These are phyloP conservation scores for Heliamphora pulchella DNA, from an alignment of 179 eudicot species.

Conservation along the genomic window DNA sequence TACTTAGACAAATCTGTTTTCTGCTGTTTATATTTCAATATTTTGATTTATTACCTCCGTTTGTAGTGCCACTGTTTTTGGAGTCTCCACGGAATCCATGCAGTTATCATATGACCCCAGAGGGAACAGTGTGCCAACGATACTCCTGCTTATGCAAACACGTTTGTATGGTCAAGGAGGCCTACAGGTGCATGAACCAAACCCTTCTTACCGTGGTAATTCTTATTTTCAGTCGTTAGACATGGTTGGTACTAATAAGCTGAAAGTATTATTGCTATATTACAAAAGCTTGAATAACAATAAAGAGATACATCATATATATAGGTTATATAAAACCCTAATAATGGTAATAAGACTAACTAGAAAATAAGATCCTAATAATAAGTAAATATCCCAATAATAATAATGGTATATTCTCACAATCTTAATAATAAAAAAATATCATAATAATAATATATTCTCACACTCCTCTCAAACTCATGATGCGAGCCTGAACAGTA, in stretches of 20 bases:
- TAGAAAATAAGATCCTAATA: too few species aligned
- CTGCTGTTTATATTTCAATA: background rate
- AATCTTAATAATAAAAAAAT: too few species aligned
- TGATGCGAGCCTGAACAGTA: too few species aligned
- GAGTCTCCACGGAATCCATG: slow-evolving; percentile 71
- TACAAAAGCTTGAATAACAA: too few species aligned
- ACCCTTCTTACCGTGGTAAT: background rate
- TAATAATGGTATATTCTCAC: too few species aligned
- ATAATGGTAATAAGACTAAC: too few species aligned
- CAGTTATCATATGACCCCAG: slow-evolving; percentile 56
- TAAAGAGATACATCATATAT: too few species aligned
- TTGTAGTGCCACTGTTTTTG: slow-evolving; percentile 64
- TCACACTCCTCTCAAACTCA: too few species aligned
- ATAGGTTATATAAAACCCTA: too few species aligned
- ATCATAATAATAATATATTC: too few species aligned
- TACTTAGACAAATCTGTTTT: background rate
- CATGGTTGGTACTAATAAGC: background rate
- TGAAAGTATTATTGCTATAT: too few species aligned
- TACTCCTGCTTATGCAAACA: slow-evolving; percentile 61
- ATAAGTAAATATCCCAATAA: too few species aligned
- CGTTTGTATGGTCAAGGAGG: slow-evolving; percentile 66
- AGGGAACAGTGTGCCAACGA: slow-evolving; percentile 67
- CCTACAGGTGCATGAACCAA: slow-evolving; percentile 35
- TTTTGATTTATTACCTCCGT: background rate
- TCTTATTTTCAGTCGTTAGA: background rate